A percentile compares a stretch with the other conserved stretches of the same genome.
Evolutionary conservation across 1,284 basidiomycete genomes (phyloP).

Genomic region (Melampsora occidentalis): DNA sequence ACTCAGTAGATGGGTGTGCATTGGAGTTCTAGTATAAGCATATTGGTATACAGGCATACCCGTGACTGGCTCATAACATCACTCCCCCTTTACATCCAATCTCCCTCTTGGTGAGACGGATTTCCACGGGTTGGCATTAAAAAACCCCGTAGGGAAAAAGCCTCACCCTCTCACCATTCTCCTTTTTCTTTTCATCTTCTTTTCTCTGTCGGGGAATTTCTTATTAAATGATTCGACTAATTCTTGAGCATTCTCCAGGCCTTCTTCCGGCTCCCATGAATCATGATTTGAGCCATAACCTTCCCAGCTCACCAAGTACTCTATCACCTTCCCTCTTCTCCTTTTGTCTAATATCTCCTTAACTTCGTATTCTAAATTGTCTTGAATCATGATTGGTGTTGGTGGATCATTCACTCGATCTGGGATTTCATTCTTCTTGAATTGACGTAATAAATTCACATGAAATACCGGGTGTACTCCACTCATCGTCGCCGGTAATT

Average conservation of each 20-base stretch:
- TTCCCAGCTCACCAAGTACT: neutral
- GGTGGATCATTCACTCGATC: neutral
- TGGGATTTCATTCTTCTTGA: neutral
- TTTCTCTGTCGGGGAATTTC: too few species aligned
- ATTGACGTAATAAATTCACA: neutral
- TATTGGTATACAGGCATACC: too few species aligned
- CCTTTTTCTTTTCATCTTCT: too few species aligned
- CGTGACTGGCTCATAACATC: too few species aligned
- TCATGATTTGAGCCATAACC: neutral
- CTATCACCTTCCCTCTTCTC: neutral
- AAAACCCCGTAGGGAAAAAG: too few species aligned
- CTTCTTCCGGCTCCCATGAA: neutral
- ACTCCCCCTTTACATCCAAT: too few species aligned
- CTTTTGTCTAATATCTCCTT: neutral
- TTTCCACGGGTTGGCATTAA: too few species aligned
- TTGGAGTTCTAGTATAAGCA: too few species aligned
- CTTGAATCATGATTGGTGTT: conserved; percentile 1
- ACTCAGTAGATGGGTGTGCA: too few species aligned
- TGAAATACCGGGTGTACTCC: conserved; percentile 2
- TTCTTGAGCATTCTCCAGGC: neutral
- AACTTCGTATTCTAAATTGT: conserved; percentile 6
- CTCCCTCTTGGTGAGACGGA: too few species aligned
- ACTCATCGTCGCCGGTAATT: neutral
- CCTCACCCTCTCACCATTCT: too few species aligned
- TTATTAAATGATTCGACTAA: neutral